Base-by-base conservation (phyloP, 2,329 filamentous ascomycete genomes). In the Pestalotiopsis fici region DNA sequence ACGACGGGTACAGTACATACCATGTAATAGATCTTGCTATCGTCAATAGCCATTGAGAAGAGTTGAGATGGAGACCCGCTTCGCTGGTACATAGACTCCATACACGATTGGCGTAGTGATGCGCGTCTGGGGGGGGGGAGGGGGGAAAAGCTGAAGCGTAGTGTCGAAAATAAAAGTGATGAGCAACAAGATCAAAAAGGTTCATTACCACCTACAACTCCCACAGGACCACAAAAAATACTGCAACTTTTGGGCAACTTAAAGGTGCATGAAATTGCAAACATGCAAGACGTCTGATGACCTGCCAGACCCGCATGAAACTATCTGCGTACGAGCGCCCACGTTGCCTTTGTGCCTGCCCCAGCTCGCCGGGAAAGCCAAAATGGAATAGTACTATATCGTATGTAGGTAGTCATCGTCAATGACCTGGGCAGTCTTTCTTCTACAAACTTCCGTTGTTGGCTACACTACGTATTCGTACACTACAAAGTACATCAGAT, bases 281-380 rank as follows among this genome's bases (percentile, higher is more conserved):
- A 50, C 47, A 54, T 64, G 63, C 28, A 57, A 21, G 35, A 65
- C 21, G 63, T 65, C 63, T 57, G 63, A 43, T 65, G 63, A 65
- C 63, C 63, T 59, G 63, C 63, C 63, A 43, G 27, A 65, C 54
- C 43, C 56, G 63, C 63, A 65, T 57, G 50, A 59, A 57, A 57
- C 54, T 59, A 57, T 50, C 12, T 50, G 43, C 43, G 43, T 50
- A 35, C 59, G 21, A 35, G 55, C 43, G 31, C 23, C 15, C 56
- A 59, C 25, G 59, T 43, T 61, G 35, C 5, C 35, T 5, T 9
- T n/a, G 5, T 35, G 31, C 31, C 31, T 35, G 31, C 31, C 31
- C 55, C 55, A 35, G 12, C 55, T 21, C 43, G n/a, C 9, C 43
- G 43, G 43, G 43, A 50, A 50, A 21, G 18, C 43, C 18, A 50